Evolutionary conservation across 305 asterid species (phyloP), one percentile per base, ranked within the genome.

Genomic region (Fraxinus albicans): DNA sequence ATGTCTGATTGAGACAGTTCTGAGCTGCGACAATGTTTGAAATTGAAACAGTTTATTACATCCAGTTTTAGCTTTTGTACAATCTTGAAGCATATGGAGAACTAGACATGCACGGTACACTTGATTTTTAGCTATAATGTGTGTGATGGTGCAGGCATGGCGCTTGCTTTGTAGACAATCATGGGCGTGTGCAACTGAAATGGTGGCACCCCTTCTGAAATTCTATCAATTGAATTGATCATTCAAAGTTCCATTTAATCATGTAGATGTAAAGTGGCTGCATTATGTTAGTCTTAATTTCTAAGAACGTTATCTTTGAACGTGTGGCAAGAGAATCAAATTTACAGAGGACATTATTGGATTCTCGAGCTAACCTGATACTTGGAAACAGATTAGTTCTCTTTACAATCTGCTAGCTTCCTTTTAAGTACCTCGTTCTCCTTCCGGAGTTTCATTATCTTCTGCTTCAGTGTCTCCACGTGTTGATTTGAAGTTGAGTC

Each of bases 391-490:
- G 76, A 70, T 70, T 17, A 72, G 44, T 23, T 27, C 73, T 75
- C 73, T 36, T 76, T 74, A 7, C 42, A 79, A 42, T 79, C 84
- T 12, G 44, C 47, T 13, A 82, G 82, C 69, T 85, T 77, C 73
- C 91, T 79, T 70, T 82, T 83, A 19, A 88, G 88, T 73, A 81
- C 78, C 82, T 88, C 91, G 33, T 88, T 86, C 79, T 88, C 89
- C 84, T 86, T 88, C 72, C 89, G 33, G 23, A 88, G 84, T 79
- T 83, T 86, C 91, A 88, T 88, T 21, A 88, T 81, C 83, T 83
- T 88, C 79, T 88, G 91, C 86, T 88, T 88, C 12, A 88, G 86
- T 27, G 82, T 83, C 31, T 86, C 87, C 83, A 85, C 77, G 73
- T 88, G 87, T 67, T 83, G 86, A 84, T 82, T 85, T 12, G 87